Conservation (phyloP, 2,329 filamentous ascomycete species). For the Colletotrichum trifolii region DNA sequence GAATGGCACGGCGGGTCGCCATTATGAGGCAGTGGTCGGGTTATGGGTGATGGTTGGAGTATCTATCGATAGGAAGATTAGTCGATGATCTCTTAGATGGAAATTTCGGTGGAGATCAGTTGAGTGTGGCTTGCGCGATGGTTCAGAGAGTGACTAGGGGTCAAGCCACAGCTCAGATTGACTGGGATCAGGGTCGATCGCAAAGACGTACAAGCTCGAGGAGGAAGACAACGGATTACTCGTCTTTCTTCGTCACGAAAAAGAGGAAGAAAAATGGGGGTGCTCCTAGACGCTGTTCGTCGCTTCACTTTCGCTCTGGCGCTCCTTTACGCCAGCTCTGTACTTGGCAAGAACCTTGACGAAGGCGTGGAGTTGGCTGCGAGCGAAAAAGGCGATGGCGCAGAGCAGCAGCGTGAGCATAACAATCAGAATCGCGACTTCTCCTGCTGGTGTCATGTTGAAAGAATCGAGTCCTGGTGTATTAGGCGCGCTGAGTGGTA, state of each 20-base stretch:
- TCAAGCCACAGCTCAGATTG: constrained; percentile 33
- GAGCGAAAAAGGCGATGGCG: constrained; percentile 45
- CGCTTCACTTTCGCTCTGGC: constrained; percentile 4
- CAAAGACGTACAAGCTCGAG: neutral
- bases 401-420: constrained; percentile 44
- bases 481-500: too few relatives aligned
- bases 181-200: constrained; percentile 2
- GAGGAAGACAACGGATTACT: neutral
- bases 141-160: neutral
- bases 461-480: neutral
- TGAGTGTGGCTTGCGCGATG: constrained; percentile 33
- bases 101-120: constrained; percentile 34
- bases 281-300: constrained; percentile 20
- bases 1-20: constrained; percentile 27
- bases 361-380: constrained; percentile 44
- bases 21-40: constrained; percentile 17
- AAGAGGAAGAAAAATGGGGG: too few relatives aligned
- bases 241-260: too few relatives aligned
- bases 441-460: constrained; percentile 44
- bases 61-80: constrained; percentile 28
- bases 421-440: constrained; percentile 48
- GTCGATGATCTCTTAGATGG: constrained; percentile 29
- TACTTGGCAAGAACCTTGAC: constrained; percentile 35
- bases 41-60: constrained; percentile 17
- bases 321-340: constrained; percentile 17